Conservation (phyloP, 257 asterid genomes). For the Nicotiana obtusifolia region DNA sequence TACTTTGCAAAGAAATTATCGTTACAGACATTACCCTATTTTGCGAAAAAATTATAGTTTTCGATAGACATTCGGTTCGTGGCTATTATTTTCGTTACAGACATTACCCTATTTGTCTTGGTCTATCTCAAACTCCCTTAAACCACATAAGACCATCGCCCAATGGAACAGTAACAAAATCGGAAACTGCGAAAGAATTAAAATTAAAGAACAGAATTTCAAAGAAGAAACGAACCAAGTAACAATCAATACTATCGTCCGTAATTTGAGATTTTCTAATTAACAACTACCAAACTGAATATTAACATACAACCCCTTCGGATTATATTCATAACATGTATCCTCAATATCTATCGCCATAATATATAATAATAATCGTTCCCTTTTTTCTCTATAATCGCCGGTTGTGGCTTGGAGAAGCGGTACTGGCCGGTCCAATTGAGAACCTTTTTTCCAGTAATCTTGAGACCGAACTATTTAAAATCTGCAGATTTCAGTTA, state of each 20-base stretch:
- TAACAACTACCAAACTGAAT: constrained; percentile 10
- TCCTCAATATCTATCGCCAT: background rate
- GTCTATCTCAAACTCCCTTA: too few species aligned
- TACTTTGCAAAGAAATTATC: too few species aligned
- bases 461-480: background rate
- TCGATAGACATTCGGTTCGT: too few species aligned
- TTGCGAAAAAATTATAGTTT: too few species aligned
- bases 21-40: too few species aligned
- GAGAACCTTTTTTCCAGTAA: background rate
- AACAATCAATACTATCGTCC: background rate
- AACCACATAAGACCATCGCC: background rate
- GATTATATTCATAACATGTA: constrained; percentile 22
- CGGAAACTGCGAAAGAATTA: background rate
- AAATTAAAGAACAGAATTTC: background rate
- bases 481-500: constrained; percentile 5
- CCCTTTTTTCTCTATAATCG: background rate
- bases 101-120: too few species aligned
- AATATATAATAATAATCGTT: background rate
- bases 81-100: too few species aligned
- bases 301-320: constrained; percentile 36
- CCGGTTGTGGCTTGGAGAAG: background rate
- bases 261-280: background rate
- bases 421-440: background rate
- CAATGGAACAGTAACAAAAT: constrained; percentile 17
- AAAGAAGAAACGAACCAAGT: background rate